These are phyloP conservation scores for Harringtonia lauricola DNA, from an alignment of 2,329 filamentous ascomycete genomes.

Conservation along the genomic window DNA sequence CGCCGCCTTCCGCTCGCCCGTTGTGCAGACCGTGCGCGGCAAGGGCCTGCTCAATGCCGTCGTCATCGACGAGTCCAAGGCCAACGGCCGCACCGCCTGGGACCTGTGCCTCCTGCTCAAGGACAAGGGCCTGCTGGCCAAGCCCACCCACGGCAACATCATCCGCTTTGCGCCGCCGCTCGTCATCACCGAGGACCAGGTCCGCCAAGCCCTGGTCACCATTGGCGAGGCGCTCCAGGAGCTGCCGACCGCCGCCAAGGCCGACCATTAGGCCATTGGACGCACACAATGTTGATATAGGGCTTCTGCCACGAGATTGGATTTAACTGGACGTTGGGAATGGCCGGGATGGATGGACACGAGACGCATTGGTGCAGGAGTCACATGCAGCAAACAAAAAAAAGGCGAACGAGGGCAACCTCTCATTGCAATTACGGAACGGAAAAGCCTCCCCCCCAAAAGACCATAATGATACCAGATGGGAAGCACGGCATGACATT, in stretches of 20 bases:
- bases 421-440: too few species aligned
- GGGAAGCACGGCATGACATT: too few species aligned
- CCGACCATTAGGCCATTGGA: slow-evolving; percentile 24
- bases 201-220: slow-evolving; percentile 64
- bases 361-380: neutral
- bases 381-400: neutral
- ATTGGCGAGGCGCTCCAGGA: slow-evolving; percentile 76
- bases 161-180: slow-evolving; percentile 95
- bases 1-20: slow-evolving; percentile 60
- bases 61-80: slow-evolving; percentile 83
- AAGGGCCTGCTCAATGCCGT: slow-evolving; percentile 94
- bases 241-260: slow-evolving; percentile 53
- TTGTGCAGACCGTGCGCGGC: slow-evolving; percentile 75
- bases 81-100: slow-evolving; percentile 83
- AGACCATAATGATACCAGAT: too few species aligned
- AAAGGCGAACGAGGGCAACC: too few species aligned
- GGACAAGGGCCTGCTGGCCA: slow-evolving; percentile 87
- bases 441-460: too few species aligned
- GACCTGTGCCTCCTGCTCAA: slow-evolving; percentile 94
- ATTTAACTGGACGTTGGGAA: too few species aligned
- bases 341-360: neutral
- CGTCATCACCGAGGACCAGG: slow-evolving; percentile 83
- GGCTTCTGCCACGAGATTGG: too few species aligned
- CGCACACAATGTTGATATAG: too few species aligned
- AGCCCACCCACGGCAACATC: slow-evolving; percentile 97